phyloP scores from a whole-genome alignment of 805 yeast genomes.

The Saccharomyces paradoxus region DNA sequence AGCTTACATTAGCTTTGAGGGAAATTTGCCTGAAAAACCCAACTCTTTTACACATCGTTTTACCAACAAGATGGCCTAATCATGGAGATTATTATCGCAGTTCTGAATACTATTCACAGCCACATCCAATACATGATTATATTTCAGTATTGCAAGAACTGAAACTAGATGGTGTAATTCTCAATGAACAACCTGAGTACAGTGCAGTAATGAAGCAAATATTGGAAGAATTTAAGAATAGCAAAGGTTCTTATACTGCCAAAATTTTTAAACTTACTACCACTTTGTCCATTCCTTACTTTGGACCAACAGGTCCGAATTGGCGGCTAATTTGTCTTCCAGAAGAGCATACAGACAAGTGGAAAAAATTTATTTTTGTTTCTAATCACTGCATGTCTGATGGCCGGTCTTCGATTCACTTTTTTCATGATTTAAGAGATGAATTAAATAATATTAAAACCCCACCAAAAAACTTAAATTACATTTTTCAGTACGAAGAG shows the following conservation, averaged over 20 bases:
- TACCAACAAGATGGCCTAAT: neutral
- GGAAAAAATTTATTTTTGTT: neutral
- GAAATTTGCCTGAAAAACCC: neutral
- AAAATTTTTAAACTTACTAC: neutral
- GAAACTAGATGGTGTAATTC: neutral
- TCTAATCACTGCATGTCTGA: neutral
- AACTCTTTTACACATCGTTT: neutral
- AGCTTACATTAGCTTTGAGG: neutral
- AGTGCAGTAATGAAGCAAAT: neutral
- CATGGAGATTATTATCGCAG: neutral
- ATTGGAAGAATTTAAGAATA: neutral
- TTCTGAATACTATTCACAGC: neutral
- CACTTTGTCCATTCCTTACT: neutral
- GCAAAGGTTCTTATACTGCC: neutral
- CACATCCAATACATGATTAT: neutral
- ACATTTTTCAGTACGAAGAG: neutral
- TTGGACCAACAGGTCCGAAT: neutral
- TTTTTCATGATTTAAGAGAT: neutral
- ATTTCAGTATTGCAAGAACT: neutral
- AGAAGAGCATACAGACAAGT: neutral
- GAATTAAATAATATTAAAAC: neutral
- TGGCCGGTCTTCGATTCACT: neutral
- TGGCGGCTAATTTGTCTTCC: neutral
- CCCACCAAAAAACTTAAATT: neutral
- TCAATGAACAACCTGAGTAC: neutral